Evolutionary conservation across 768 basidiomycete genomes (phyloP), one percentile per base, ranked within the genome.

Genomic region (Kwoniella pini): DNA sequence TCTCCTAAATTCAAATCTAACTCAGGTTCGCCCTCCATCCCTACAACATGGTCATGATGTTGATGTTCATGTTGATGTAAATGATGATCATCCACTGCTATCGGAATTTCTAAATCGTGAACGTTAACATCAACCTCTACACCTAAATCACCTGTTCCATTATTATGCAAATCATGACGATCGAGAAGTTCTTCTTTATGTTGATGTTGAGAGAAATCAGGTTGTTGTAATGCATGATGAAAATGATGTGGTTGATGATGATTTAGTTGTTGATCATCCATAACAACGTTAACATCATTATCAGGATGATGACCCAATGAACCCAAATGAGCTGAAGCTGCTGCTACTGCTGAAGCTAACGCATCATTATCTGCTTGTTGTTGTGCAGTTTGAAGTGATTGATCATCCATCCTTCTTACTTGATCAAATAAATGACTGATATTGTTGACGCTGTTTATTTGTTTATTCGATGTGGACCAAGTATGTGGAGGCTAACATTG

Each of bases 361-460:
- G 71, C 70, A 24, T 57, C 55, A 44, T 74, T 67, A 38, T 66
- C 63, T 46, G 69, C 68, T 52, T 65, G 59, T 50, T 67, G 60
- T 45, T 59, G 57, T 24, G 42, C 56, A 19, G 54, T 67, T 38
- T 50, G 59, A 48, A 52, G 57, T 36, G 38, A 48, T 38, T 63
- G 54, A 7, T 66, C 64, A 52, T 65, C 62, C 63, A 67, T 70
- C 54, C 9, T 36, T 36, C 33, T 36, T n/a, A n/a, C n/a, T n/a
- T n/a, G n/a, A 36, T 36, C 33, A 36, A 22, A 39, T 24, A 44
- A n/a, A n/a, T n/a, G n/a, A n/a, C n/a, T n/a, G n/a, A n/a, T n/a
- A n/a, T n/a, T n/a, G n/a, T n/a, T n/a, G n/a, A n/a, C n/a, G n/a
- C n/a, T n/a, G n/a, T 21, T 26, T 10, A 40, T 22, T 31, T 4